Percentiles rank a stretch among this genome's conserved stretches.
These are phyloP conservation scores for Colletotrichum cuscutae DNA, from an alignment of 2,329 filamentous ascomycete species.

Conservation along the genomic window DNA sequence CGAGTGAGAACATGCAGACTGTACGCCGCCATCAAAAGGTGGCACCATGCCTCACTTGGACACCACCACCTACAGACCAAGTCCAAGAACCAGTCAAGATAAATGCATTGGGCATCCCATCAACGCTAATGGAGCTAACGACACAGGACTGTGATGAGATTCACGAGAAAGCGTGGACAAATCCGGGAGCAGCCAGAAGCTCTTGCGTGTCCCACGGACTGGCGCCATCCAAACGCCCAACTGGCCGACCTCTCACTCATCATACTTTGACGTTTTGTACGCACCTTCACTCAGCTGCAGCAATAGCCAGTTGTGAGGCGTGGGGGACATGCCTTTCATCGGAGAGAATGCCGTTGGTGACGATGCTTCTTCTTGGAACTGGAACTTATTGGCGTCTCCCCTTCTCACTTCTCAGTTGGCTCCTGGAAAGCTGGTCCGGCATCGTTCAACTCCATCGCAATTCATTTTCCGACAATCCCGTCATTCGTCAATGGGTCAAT, in stretches of 20 bases:
- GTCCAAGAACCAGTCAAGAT: neutral
- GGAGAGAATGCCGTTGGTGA: slow-evolving; percentile 13
- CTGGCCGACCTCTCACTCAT: too few relatives aligned
- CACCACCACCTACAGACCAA: neutral
- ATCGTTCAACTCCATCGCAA: neutral
- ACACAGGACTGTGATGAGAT: neutral
- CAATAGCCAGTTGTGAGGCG: neutral
- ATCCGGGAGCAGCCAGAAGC: neutral
- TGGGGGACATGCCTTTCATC: neutral
- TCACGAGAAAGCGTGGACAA: neutral
- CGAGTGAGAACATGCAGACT: neutral
- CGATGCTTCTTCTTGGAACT: neutral
- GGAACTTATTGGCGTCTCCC: neutral
- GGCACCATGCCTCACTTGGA: neutral
- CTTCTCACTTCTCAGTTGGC: neutral
- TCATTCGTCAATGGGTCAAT: neutral
- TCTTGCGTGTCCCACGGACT: neutral
- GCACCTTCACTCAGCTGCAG: neutral
- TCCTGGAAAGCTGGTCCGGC: neutral
- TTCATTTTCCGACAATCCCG: neutral
- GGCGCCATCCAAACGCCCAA: neutral
- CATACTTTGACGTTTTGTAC: neutral
- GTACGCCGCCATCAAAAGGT: neutral
- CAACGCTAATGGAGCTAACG: neutral
- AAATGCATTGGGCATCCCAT: neutral